Evolutionary conservation across 805 yeast genomes (phyloP).

Genomic region (Yamadazyma paraphyllophila): DNA sequence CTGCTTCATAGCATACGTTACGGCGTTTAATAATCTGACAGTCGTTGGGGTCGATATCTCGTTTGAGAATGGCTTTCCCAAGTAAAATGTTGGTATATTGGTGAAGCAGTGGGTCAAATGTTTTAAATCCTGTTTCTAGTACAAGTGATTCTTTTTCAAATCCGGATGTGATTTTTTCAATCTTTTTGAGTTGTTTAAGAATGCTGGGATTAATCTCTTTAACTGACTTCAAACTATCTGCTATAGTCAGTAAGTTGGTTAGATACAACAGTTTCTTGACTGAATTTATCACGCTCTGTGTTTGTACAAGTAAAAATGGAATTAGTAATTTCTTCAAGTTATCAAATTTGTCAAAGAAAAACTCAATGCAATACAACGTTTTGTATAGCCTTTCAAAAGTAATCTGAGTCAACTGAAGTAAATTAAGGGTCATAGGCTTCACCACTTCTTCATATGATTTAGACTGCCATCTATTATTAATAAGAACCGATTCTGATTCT

Average conservation of each 20-base stretch:
- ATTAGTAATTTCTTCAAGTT: slow-evolving; percentile 37
- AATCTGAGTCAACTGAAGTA: slow-evolving; percentile 17
- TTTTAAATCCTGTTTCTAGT: slow-evolving; percentile 26
- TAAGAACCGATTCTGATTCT: slow-evolving; percentile 7
- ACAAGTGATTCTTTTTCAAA: slow-evolving; percentile 33
- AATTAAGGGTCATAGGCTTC: slow-evolving; percentile 19
- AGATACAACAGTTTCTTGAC: slow-evolving; percentile 25
- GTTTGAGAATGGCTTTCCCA: slow-evolving; percentile 40
- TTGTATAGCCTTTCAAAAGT: slow-evolving; percentile 19
- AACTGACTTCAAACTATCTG: slow-evolving; percentile 24
- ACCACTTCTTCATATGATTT: slow-evolving; percentile 24
- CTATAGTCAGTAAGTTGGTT: slow-evolving; percentile 29
- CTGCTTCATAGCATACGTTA: slow-evolving; percentile 39
- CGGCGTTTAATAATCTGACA: slow-evolving; percentile 37
- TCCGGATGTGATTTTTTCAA: slow-evolving; percentile 39
- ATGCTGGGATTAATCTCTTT: slow-evolving; percentile 20
- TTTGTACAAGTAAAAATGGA: slow-evolving; percentile 35
- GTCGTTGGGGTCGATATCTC: slow-evolving; percentile 24
- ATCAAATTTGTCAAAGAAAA: slow-evolving; percentile 37
- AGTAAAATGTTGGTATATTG: slow-evolving; percentile 37
- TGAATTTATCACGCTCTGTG: slow-evolving; percentile 25
- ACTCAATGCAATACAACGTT: slow-evolving; percentile 34
- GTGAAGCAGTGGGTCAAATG: slow-evolving; percentile 34
- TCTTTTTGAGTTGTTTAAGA: slow-evolving; percentile 29
- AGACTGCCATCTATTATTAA: slow-evolving; percentile 23